Base-by-base conservation (phyloP, 768 basidiomycete genomes). In the Tricholoma bakamatsutake region DNA sequence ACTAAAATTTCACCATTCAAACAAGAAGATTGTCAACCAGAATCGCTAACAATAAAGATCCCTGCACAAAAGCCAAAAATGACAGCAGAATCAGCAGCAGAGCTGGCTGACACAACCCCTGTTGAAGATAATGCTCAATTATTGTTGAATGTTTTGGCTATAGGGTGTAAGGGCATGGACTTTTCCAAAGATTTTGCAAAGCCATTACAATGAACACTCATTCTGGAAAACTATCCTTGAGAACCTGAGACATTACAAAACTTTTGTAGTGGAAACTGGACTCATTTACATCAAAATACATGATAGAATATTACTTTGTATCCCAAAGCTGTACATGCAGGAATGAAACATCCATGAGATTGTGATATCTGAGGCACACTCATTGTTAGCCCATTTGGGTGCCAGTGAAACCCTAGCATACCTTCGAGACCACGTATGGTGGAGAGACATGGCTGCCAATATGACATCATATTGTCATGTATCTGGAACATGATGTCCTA, bases 301-400 rank as follows among this genome's bases (percentile, higher is more conserved):
- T 13, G 54, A 52, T 1, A n/a, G 39, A 12, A 39, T 45, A 1
- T 7, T 65, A 0, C 50, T 67, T 9, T 63, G 62, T 24, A 60
- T 70, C 0, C 68, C 68, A 1, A 57, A 66, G 9, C 37, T 63
- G 4, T 13, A 33, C 1, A 27, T 62, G 12, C 53, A 59, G 0
- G 63, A 59, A 3, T 17, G 62, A 6, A 60, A 43, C 0, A 28
- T 69, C 0, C 45, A 64, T 0, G 73, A 75, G 45, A 54, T 67
- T 0, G 24, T 77, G 21, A 24, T 24, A 24, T 51, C 60, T 0
- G 71, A 75, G 28, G 74, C 73, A 0, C 76, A 76, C 27, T 69
- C 68, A 1, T 5, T 76, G 0, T 51, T 75, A 17, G 75, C 73
- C 0, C 74, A 76, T 51, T 61, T 77, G 0, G 70, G 74, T 2